Evolutionary conservation across 1,139 yeast species (phyloP).

Genomic region (Candida anutae): DNA sequence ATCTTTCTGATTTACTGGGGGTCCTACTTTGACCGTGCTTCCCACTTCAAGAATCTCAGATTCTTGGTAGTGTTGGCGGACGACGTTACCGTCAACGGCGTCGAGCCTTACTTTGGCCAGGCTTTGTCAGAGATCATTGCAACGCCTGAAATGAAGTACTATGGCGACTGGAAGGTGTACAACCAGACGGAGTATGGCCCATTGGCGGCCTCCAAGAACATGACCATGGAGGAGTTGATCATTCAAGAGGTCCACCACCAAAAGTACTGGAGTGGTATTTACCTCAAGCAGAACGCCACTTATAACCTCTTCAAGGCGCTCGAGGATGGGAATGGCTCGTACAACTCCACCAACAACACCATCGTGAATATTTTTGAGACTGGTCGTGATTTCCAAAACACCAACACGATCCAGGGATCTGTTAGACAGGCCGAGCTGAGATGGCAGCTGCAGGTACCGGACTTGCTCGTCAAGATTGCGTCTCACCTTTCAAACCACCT

Average conservation of each 20-base stretch:
- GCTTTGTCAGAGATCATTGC: constrained; percentile 13
- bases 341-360: constrained; percentile 20
- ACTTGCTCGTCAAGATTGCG: constrained; percentile 7
- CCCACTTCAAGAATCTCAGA: constrained; percentile 22
- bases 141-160: constrained; percentile 11
- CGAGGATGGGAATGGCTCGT: constrained; percentile 15
- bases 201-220: constrained; percentile 11
- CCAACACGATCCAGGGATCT: constrained; percentile 19
- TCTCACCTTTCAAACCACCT: constrained; percentile 6
- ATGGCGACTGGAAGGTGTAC: constrained; percentile 16
- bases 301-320: constrained; percentile 22
- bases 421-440: constrained; percentile 11
- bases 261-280: constrained; percentile 36
- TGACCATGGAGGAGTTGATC: constrained; percentile 21
- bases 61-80: constrained; percentile 38
- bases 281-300: constrained; percentile 25
- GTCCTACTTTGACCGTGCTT: constrained; percentile 23
- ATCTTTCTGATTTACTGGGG: constrained; percentile 40
- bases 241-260: constrained; percentile 35
- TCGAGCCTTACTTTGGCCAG: constrained; percentile 27
- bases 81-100: constrained; percentile 17
- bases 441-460: constrained; percentile 10
- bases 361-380: constrained; percentile 28
- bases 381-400: constrained; percentile 30
- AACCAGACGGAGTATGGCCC: constrained; percentile 8